Percentiles rank a stretch among this genome's conserved stretches.
These are phyloP conservation scores for Hyaloscypha bicolor DNA, from an alignment of 495 filamentous ascomycete species.

Conservation along the genomic window DNA sequence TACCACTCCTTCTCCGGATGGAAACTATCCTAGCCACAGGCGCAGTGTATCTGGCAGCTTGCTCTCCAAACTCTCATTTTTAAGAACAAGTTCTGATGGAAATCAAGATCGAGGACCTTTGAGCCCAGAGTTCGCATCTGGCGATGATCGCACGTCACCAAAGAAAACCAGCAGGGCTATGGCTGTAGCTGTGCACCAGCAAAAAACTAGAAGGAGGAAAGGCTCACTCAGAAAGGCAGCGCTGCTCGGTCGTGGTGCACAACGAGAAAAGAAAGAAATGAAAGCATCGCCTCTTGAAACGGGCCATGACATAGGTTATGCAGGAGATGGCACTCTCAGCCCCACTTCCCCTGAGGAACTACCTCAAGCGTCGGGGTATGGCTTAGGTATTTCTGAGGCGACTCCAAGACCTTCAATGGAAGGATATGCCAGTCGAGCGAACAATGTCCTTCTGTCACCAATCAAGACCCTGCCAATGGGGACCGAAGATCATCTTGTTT, in stretches of 20 bases:
- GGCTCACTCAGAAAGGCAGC: slow-evolving; percentile 82
- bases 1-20: neutral
- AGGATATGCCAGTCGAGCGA: slow-evolving; percentile 35
- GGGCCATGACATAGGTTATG: slow-evolving; percentile 17
- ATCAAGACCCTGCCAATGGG: slow-evolving; percentile 32
- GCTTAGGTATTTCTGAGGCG: slow-evolving; percentile 51
- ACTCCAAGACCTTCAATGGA: slow-evolving; percentile 51
- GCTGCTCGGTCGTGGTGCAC: slow-evolving; percentile 67
- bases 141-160: slow-evolving; percentile 37
- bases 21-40: slow-evolving; percentile 49
- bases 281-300: slow-evolving; percentile 50
- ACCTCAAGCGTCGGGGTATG: slow-evolving; percentile 34
- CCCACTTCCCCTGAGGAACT: slow-evolving; percentile 27
- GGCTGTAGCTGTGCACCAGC: slow-evolving; percentile 59
- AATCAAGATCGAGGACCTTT: slow-evolving; percentile 44
- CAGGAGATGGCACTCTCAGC: slow-evolving; percentile 28
- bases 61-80: slow-evolving; percentile 62
- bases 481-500: slow-evolving; percentile 26
- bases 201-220: slow-evolving; percentile 73
- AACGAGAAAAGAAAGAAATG: slow-evolving; percentile 55
- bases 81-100: slow-evolving; percentile 54
- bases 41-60: slow-evolving; percentile 67
- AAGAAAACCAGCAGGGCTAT: slow-evolving; percentile 54
- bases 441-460: slow-evolving; percentile 36
- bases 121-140: slow-evolving; percentile 29